These are phyloP conservation scores for Chaetomium cochliodes DNA, from an alignment of 495 filamentous ascomycete species.

Conservation along the genomic window DNA sequence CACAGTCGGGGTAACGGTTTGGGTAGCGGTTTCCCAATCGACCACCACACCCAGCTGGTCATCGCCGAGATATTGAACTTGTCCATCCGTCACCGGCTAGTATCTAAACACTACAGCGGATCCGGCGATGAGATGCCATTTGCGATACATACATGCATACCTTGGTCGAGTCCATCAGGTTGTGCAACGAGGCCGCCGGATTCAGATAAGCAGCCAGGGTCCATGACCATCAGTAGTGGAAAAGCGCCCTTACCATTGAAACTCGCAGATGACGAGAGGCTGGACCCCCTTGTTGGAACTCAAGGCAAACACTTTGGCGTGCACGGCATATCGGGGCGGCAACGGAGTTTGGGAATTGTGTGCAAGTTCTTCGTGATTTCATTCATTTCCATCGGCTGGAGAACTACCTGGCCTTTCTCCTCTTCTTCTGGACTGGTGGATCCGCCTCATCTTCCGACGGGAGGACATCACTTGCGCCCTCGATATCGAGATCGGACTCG, in stretches of 20 bases:
- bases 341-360: not conserved
- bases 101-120: not conserved
- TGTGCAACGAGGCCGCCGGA: not conserved
- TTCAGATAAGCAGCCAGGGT: not conserved
- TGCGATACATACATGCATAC: no score
- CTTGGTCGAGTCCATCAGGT: not conserved
- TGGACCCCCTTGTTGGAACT: not conserved
- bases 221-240: no score
- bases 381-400: not conserved
- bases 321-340: not conserved
- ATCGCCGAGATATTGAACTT: not conserved
- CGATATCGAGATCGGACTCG: conserved; percentile 29
- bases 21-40: not conserved
- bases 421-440: conserved; percentile 29
- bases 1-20: not conserved
- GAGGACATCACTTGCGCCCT: conserved; percentile 30
- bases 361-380: not conserved
- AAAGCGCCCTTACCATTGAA: no score
- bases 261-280: no score
- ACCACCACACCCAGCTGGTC: not conserved
- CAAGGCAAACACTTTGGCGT: not conserved
- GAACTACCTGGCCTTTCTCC: conserved; percentile 29
- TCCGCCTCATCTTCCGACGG: conserved; percentile 29
- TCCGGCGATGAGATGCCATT: not conserved
- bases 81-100: not conserved